These are phyloP conservation scores for thale cress (Arabidopsis thaliana) DNA, from an alignment of 345 rosid genomes.

Conservation along the genomic window DNA sequence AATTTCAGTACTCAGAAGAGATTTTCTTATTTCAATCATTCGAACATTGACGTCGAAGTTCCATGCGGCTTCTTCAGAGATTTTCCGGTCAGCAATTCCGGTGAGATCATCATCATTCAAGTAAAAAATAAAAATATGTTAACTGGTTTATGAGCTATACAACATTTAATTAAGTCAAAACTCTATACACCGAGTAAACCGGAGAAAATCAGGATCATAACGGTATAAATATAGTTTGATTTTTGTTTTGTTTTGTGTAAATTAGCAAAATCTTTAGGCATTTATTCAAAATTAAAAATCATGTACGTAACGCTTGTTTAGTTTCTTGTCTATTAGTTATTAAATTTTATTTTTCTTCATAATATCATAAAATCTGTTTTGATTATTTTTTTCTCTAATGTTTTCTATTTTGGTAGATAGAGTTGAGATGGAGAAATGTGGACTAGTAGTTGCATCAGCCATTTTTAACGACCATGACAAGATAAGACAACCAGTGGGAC, in stretches of 20 bases:
- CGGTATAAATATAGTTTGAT: neutral
- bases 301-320: neutral
- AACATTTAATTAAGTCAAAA: slow-evolving; percentile 5
- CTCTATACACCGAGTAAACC: slow-evolving; percentile 17
- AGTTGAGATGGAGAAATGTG: slow-evolving; percentile 82
- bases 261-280: neutral
- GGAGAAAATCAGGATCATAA: slow-evolving; percentile 29
- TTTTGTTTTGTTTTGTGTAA: neutral
- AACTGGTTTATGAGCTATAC: neutral
- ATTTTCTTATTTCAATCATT: slow-evolving; percentile 63
- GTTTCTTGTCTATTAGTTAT: neutral
- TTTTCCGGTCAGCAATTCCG: slow-evolving; percentile 63
- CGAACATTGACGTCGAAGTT: slow-evolving; percentile 44
- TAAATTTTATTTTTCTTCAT: neutral
- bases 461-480: slow-evolving; percentile 91
- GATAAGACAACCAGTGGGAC: slow-evolving; percentile 80
- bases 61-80: slow-evolving; percentile 85
- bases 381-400: neutral
- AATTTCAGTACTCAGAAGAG: slow-evolving; percentile 59
- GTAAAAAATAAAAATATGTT: neutral
- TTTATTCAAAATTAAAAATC: neutral
- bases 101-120: slow-evolving; percentile 47
- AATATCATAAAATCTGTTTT: neutral
- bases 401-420: slow-evolving; percentile 54
- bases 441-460: slow-evolving; percentile 82